These are phyloP conservation scores for Leishmania guyanensis DNA, from an alignment of 208 protist species.

Conservation along the genomic window DNA sequence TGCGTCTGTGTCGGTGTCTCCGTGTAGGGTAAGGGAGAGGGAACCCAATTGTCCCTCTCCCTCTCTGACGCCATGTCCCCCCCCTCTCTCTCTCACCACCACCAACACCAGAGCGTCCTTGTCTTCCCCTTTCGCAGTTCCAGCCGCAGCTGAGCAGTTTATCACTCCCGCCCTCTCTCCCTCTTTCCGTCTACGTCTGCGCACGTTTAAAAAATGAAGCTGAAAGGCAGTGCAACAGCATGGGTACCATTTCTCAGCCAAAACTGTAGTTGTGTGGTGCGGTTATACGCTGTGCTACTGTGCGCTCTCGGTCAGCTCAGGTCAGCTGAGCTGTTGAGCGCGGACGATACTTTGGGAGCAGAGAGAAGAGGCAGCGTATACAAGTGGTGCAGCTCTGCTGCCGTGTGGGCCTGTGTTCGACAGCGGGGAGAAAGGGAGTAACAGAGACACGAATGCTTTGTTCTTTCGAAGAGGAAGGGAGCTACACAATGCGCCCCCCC, in stretches of 20 bases:
- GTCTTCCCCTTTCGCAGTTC: neutral
- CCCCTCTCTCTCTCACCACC: neutral
- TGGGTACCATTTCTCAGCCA: neutral
- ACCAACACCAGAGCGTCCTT: neutral
- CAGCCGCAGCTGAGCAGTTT: neutral
- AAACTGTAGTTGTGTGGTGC: neutral
- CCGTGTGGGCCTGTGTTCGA: neutral
- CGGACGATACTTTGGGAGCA: neutral
- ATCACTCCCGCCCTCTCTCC: neutral
- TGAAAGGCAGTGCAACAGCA: neutral
- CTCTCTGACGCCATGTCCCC: no score
- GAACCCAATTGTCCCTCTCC: no score
- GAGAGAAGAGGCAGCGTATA: neutral
- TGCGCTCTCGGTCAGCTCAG: neutral
- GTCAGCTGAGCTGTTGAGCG: neutral
- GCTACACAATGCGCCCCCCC: no score
- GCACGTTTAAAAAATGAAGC: no score
- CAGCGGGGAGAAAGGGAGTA: neutral
- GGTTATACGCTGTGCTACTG: neutral
- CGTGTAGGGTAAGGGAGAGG: neutral
- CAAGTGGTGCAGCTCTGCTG: neutral
- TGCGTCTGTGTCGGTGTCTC: neutral
- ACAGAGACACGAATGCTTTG: neutral
- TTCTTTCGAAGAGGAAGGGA: neutral
- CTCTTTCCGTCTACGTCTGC: neutral